Evolutionary conservation across 768 basidiomycete genomes (phyloP).

Genomic region (Mycena vitilis): DNA sequence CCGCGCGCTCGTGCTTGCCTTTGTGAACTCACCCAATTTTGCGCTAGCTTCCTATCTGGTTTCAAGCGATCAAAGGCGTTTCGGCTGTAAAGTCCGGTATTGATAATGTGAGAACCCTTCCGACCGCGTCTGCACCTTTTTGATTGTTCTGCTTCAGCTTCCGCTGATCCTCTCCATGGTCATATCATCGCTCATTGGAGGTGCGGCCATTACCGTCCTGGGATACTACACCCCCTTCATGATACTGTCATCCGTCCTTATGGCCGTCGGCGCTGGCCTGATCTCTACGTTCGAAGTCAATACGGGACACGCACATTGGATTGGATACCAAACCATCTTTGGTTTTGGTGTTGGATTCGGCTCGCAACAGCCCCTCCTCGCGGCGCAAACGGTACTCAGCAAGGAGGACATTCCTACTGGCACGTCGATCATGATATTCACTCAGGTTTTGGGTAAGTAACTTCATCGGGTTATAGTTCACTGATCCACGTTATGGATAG

Average conservation of each 20-base stretch:
- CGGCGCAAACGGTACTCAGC: background rate
- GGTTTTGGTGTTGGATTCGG: conserved; percentile 2
- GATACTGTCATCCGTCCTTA: background rate
- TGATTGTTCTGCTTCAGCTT: background rate
- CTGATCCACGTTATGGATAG: background rate
- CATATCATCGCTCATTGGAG: background rate
- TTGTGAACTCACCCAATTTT: background rate
- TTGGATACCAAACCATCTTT: background rate
- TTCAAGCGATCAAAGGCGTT: conserved; percentile 5
- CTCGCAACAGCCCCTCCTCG: background rate
- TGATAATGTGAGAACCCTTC: too few relatives aligned
- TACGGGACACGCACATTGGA: conserved; percentile 1
- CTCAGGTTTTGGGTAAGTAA: background rate
- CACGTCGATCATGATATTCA: background rate
- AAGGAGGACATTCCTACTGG: conserved; percentile 3
- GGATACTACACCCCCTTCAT: conserved; percentile 13
- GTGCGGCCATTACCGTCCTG: background rate
- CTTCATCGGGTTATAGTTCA: too few relatives aligned
- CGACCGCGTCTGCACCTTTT: too few relatives aligned
- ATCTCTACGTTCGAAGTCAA: background rate
- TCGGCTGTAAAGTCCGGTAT: background rate
- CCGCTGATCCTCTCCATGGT: conserved; percentile 3
- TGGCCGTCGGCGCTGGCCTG: conserved; percentile 1
- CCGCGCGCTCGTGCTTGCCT: too few relatives aligned
- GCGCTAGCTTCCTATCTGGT: background rate